phyloP scores from a whole-genome alignment of 768 basidiomycete genomes.

The Kwoniella sp. region DNA sequence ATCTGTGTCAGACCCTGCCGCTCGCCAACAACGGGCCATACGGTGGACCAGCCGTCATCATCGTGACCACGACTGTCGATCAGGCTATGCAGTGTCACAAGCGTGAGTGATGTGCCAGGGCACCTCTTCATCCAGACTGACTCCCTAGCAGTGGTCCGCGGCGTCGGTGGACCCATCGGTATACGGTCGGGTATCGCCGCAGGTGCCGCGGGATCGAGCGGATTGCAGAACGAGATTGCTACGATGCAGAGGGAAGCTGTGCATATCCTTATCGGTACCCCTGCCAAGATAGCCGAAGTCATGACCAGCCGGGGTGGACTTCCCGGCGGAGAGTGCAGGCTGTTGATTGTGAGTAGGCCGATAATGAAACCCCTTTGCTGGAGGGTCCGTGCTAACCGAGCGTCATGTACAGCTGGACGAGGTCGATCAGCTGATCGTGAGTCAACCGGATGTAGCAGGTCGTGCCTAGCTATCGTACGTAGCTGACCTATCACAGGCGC shows the following conservation, averaged over 20 bases:
- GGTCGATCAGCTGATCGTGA: slow-evolving; percentile 88
- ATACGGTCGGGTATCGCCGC: slow-evolving; percentile 81
- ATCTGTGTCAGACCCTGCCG: slow-evolving; percentile 59
- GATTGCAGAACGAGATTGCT: slow-evolving; percentile 69
- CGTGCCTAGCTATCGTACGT: background rate
- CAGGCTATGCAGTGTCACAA: slow-evolving; percentile 85
- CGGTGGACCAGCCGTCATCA: slow-evolving; percentile 78
- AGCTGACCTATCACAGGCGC: slow-evolving; percentile 51
- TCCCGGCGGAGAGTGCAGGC: slow-evolving; percentile 75
- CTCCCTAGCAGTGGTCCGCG: slow-evolving; percentile 54
- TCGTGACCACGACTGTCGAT: slow-evolving; percentile 97
- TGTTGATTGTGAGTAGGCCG: slow-evolving; percentile 69
- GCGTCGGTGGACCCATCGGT: slow-evolving; percentile 87
- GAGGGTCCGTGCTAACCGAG: background rate
- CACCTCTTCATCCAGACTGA: background rate
- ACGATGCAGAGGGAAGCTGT: slow-evolving; percentile 85
- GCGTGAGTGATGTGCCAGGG: slow-evolving; percentile 18
- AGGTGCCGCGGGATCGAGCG: slow-evolving; percentile 61
- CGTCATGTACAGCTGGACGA: slow-evolving; percentile 64
- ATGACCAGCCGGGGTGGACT: slow-evolving; percentile 77
- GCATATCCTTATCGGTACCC: slow-evolving; percentile 93
- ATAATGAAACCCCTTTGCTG: background rate
- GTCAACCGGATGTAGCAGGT: background rate
- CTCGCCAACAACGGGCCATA: slow-evolving; percentile 54
- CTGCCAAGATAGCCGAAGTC: slow-evolving; percentile 88